Evolutionary conservation across 257 asterid genomes (phyloP).

Genomic region (Voacanga thouarsii): DNA sequence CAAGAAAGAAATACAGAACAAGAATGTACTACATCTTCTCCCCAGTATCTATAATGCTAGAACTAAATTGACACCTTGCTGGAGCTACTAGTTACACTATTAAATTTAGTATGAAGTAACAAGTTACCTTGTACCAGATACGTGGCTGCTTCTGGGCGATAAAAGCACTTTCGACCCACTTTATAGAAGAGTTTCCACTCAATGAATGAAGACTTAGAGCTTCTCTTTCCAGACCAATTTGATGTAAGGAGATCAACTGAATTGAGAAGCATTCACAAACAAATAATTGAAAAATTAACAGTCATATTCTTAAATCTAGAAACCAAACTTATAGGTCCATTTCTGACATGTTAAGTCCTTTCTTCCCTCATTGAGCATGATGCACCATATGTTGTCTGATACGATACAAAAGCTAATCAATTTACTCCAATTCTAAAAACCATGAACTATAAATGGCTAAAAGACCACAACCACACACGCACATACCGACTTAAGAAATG

Average conservation of each 20-base stretch:
- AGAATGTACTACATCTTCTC: not conserved
- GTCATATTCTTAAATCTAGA: not conserved
- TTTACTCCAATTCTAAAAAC: conserved; percentile 2
- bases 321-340: conserved; percentile 85
- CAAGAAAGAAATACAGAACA: not conserved
- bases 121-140: conserved; percentile 86
- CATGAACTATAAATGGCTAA: not conserved
- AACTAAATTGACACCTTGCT: not conserved
- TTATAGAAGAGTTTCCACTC: conserved; percentile 80
- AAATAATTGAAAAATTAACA: conserved; percentile 2
- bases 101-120: not conserved
- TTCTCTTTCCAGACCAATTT: conserved; percentile 93
- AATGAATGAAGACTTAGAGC: conserved; percentile 85
- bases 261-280: not conserved
- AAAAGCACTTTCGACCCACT: conserved; percentile 71
- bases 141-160: conserved; percentile 73
- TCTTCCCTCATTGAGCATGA: conserved; percentile 67
- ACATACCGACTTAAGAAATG: not conserved
- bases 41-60: not conserved
- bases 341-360: conserved; percentile 96
- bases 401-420: not conserved
- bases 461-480: not conserved
- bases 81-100: not conserved
- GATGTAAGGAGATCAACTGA: conserved; percentile 15
- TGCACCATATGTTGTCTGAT: not conserved